A percentile compares a stretch with the other conserved stretches of the same genome.
phyloP scores from a whole-genome alignment of 75 land plant genomes.

The Cupressus sempervirens region DNA sequence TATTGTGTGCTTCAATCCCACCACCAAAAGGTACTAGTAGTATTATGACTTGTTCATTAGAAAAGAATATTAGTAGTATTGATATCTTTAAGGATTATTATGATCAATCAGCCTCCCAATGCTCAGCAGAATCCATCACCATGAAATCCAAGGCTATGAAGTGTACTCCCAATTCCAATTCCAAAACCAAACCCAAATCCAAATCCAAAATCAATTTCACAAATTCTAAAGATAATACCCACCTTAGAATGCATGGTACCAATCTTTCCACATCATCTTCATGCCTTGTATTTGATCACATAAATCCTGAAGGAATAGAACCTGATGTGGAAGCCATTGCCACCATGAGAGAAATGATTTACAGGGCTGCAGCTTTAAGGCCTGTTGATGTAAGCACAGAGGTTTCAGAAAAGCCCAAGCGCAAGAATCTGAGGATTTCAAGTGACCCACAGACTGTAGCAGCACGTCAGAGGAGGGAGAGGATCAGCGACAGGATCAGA shows the following conservation, averaged over 20 bases:
- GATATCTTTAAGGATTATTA: neutral
- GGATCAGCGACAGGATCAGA: conserved; percentile 46
- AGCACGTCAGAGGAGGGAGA: conserved; percentile 45
- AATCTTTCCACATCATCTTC: neutral
- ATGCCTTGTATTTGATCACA: neutral
- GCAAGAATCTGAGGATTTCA: conserved; percentile 54
- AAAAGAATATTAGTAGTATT: neutral
- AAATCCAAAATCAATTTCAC: neutral
- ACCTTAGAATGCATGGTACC: neutral
- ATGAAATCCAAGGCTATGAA: conserved; percentile 6
- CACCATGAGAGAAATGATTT: conserved; percentile 70
- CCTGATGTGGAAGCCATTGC: conserved; percentile 57
- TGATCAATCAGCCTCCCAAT: neutral
- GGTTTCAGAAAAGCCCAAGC: conserved; percentile 42
- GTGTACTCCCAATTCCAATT: neutral
- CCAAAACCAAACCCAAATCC: neutral
- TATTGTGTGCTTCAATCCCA: neutral
- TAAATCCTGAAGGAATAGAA: conserved; percentile 11
- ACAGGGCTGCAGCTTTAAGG: conserved; percentile 56
- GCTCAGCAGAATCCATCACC: neutral
- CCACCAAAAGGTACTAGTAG: neutral
- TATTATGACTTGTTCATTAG: neutral
- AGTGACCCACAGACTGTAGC: conserved; percentile 54
- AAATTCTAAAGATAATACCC: neutral
- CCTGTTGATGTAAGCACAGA: conserved; percentile 43